Conservation (phyloP, 768 basidiomycete species). For the Dioszegia crocea region DNA sequence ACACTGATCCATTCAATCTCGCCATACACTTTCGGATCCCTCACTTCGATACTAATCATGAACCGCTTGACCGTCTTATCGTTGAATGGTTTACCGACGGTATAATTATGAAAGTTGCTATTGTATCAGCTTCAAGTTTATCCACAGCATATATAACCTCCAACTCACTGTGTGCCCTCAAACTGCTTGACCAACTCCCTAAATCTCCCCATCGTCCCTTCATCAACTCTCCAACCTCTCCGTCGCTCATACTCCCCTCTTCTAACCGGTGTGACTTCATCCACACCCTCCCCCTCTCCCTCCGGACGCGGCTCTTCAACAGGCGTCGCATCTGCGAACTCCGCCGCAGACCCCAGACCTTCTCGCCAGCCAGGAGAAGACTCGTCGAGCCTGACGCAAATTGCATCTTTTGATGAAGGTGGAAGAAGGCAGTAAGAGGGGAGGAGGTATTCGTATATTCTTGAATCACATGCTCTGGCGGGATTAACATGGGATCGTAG, state of each 20-base stretch:
- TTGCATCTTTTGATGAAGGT: conserved; percentile 69
- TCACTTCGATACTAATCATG: conserved; percentile 82
- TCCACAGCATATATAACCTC: neutral
- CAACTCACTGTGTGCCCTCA: conserved; percentile 6
- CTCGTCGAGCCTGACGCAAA: conserved; percentile 50
- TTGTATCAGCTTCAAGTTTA: conserved; percentile 8
- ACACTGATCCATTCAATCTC: conserved; percentile 93
- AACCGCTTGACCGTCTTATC: conserved; percentile 78
- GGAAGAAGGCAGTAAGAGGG: conserved; percentile 89
- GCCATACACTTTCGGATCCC: conserved; percentile 82
- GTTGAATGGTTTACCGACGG: conserved; percentile 75
- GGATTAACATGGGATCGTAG: neutral
- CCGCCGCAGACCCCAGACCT: conserved; percentile 50
- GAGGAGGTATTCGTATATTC: conserved; percentile 96
- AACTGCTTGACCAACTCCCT: conserved; percentile 62
- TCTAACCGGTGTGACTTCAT: conserved; percentile 10
- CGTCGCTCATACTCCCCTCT: conserved; percentile 43
- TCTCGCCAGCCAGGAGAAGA: conserved; percentile 64
- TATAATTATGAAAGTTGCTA: conserved; percentile 93
- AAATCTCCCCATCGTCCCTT: conserved; percentile 59
- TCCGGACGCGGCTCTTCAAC: conserved; percentile 56
- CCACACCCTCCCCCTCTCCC: neutral
- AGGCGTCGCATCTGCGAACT: conserved; percentile 51
- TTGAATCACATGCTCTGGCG: conserved; percentile 75
- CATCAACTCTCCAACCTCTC: conserved; percentile 61